Evolutionary conservation across 2,329 filamentous ascomycete species (phyloP), one percentile per base, ranked within the genome.

Genomic region (Beauveria brongniartii): DNA sequence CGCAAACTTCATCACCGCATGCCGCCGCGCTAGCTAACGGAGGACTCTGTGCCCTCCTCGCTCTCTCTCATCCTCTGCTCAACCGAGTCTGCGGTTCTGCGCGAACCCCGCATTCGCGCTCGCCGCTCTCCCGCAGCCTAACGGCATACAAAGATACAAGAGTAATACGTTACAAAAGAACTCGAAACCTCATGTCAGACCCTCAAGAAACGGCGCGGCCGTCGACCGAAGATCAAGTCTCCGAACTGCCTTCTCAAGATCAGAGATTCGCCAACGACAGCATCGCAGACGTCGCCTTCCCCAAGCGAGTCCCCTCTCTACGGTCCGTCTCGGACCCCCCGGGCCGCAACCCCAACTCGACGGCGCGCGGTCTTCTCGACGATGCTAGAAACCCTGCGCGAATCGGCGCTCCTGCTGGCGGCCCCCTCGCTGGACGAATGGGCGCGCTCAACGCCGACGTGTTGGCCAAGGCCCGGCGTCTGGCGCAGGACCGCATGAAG

Each of bases 341-440:
- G 65, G 78, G 76, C 59, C 92, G 96, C 85, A 90, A 84, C 61
- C 77, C 88, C 7, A 92, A 86, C n/a, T 96, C 92, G n/a, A 94
- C 89, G 30, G 87, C 90, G 46, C 78, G 92, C 4, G 91, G 91
- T 46, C 83, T 90, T 62, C 77, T 96, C 68, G 91, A 87, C 72
- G 83, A 76, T 65, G 84, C 82, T 5, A 78, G 85, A 62, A 78
- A 82, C 54, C 84, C 83, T 3, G 50, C 57, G 26, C 57, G 57
- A 40, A 12, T 41, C n/a, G 57, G 48, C 7, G 41, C 24, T 40
- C 24, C 41, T 28, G 70, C 75, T 22, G 74, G 75, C 16, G 69
- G 75, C 12, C 69, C 71, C 57, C 71, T 75, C 59, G 68, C 69
- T 22, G 69, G 70, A 14, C 67, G 65, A 56, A 62, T 67, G 44